These are phyloP conservation scores for Psilocybe subaeruginosa DNA, from an alignment of 768 basidiomycete species.

Conservation along the genomic window DNA sequence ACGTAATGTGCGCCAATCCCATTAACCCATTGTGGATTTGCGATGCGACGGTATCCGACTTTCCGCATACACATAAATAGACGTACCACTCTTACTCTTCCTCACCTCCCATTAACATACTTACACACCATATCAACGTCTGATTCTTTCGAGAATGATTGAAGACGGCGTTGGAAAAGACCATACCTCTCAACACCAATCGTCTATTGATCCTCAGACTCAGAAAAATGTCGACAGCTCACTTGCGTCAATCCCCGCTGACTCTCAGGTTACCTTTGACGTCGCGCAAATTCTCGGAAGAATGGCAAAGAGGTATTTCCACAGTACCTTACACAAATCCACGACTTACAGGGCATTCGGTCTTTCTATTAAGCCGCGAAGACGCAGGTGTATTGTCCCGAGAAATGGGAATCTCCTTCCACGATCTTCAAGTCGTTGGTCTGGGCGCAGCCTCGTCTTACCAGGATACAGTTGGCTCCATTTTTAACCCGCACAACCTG, in stretches of 20 bases:
- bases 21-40: too few species aligned
- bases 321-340: too few species aligned
- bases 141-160: too few species aligned
- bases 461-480: constrained; percentile 63
- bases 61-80: too few species aligned
- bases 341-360: too few species aligned
- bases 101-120: too few species aligned
- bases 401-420: constrained; percentile 63
- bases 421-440: constrained; percentile 62
- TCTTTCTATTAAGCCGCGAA: not conserved
- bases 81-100: too few species aligned
- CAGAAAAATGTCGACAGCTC: not conserved
- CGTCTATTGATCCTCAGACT: not conserved
- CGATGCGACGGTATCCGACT: too few species aligned
- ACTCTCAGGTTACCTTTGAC: not conserved
- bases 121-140: too few species aligned
- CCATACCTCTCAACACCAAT: not conserved
- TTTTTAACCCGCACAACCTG: constrained; percentile 54
- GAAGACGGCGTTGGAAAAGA: not conserved
- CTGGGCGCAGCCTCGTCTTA: constrained; percentile 55
- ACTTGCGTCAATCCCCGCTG: not conserved
- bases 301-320: not conserved
- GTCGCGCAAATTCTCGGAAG: not conserved
- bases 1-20: too few species aligned
- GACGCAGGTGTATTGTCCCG: constrained; percentile 46